These are phyloP conservation scores for Conringia planisiliqua DNA, from an alignment of 345 rosid species.

Conservation along the genomic window DNA sequence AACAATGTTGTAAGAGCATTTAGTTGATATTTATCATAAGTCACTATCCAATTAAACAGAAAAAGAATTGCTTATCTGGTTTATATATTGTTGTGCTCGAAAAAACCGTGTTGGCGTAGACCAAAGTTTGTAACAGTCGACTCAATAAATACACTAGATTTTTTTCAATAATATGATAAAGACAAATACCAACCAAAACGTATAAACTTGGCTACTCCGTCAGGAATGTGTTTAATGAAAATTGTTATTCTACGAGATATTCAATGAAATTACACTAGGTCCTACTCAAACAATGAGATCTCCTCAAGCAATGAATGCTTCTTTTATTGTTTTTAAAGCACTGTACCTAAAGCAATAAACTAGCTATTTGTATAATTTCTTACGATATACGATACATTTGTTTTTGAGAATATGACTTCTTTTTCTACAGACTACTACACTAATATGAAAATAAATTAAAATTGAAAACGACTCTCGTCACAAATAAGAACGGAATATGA, in stretches of 20 bases:
- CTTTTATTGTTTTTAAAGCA: not conserved
- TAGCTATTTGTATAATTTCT: not conserved
- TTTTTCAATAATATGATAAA: constrained; percentile 11
- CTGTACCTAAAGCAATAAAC: not conserved
- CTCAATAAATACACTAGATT: constrained; percentile 10
- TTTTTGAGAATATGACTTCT: not conserved
- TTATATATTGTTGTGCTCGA: no score
- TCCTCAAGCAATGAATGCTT: not conserved
- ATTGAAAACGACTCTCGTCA: not conserved
- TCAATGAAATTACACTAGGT: not conserved
- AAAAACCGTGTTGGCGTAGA: not conserved
- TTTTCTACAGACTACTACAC: not conserved
- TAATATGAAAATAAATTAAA: not conserved
- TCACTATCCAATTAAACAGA: not conserved
- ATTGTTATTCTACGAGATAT: not conserved
- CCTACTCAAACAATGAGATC: not conserved
- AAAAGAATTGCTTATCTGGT: not conserved
- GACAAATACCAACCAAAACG: constrained; percentile 24
- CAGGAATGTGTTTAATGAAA: not conserved
- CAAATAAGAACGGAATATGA: not conserved
- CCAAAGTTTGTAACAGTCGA: not conserved
- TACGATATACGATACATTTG: not conserved
- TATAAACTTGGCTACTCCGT: not conserved
- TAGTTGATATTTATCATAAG: not conserved
- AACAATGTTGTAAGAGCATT: no score